Conservation (phyloP, 2,329 filamentous ascomycete species). For the Curvularia sp. region DNA sequence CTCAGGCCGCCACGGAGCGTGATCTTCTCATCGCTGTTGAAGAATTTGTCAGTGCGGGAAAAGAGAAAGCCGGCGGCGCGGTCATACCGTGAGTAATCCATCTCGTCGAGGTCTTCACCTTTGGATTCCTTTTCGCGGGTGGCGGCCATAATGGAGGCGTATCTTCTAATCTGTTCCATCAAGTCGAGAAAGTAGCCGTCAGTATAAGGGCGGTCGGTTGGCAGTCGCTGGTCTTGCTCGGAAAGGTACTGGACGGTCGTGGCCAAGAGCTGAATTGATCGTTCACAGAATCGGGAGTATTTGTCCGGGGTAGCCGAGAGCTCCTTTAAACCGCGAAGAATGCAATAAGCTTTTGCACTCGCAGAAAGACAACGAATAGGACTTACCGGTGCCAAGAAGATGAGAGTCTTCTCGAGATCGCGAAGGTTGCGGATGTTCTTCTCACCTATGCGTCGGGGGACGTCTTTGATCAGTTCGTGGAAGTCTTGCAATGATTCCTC, state of each 20-base stretch:
- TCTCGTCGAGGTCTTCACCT: conserved; percentile 59
- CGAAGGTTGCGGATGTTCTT: conserved; percentile 90
- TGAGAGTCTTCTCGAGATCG: conserved; percentile 91
- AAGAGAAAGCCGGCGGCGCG: conserved; percentile 31
- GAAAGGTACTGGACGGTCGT: conserved; percentile 84
- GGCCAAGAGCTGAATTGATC: conserved; percentile 88
- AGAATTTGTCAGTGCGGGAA: conserved; percentile 31
- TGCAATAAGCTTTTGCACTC: conserved; percentile 72
- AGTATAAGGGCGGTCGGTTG: conserved; percentile 88
- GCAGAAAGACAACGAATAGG: conserved; percentile 58
- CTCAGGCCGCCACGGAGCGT: conserved; percentile 81
- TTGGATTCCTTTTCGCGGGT: conserved; percentile 71
- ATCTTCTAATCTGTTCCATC: conserved; percentile 88
- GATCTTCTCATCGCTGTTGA: conserved; percentile 70
- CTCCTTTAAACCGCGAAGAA: conserved; percentile 71
- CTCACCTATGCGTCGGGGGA: conserved; percentile 78
- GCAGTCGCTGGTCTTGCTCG: conserved; percentile 84
- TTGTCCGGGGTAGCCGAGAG: conserved; percentile 70
- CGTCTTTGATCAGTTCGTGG: conserved; percentile 77
- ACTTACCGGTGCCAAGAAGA: conserved; percentile 95
- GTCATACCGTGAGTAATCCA: conserved; percentile 58
- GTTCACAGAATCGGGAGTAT: conserved; percentile 89
- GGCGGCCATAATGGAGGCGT: conserved; percentile 82
- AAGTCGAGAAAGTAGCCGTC: conserved; percentile 97
- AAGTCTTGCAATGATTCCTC: conserved; percentile 79